Evolutionary conservation across 2,329 filamentous ascomycete genomes (phyloP).

Genomic region (Exophiala phaeomuriformis): DNA sequence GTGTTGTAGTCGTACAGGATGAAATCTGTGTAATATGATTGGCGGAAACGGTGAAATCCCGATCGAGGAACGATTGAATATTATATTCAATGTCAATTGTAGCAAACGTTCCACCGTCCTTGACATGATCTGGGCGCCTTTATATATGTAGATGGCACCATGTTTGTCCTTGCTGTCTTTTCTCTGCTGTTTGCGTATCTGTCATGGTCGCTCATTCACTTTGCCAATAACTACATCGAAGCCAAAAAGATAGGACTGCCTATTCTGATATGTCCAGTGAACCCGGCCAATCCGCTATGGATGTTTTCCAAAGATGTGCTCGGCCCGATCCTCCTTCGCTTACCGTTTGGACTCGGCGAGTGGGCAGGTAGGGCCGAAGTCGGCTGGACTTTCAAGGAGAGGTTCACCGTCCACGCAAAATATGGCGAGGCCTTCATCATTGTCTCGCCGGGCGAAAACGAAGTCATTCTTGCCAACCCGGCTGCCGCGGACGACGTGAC

Average conservation of each 20-base stretch:
- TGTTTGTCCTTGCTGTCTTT: constrained; percentile 6
- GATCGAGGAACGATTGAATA: too few relatives aligned
- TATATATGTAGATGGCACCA: neutral
- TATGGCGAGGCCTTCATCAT: constrained; percentile 21
- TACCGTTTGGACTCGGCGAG: constrained; percentile 19
- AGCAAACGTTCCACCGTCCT: too few relatives aligned
- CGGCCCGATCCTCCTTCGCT: constrained; percentile 2
- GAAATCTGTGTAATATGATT: neutral
- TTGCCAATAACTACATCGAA: constrained; percentile 19
- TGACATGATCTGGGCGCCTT: too few relatives aligned
- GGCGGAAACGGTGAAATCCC: neutral
- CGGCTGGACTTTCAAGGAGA: constrained; percentile 15
- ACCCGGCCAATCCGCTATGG: constrained; percentile 15
- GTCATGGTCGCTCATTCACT: constrained; percentile 9
- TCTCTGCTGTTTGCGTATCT: constrained; percentile 12
- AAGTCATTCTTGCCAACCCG: constrained; percentile 18
- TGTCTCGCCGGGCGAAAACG: constrained; percentile 16
- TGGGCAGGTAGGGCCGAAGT: constrained; percentile 14
- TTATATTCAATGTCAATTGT: too few relatives aligned
- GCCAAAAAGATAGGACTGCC: constrained; percentile 20
- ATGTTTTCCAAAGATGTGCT: constrained; percentile 9
- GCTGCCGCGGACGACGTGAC: constrained; percentile 14
- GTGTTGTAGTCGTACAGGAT: neutral
- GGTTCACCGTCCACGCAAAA: constrained; percentile 10
- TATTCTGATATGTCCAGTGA: constrained; percentile 18